phyloP scores from a whole-genome alignment of 2,329 filamentous ascomycete species.

The Aspergillus ustus region DNA sequence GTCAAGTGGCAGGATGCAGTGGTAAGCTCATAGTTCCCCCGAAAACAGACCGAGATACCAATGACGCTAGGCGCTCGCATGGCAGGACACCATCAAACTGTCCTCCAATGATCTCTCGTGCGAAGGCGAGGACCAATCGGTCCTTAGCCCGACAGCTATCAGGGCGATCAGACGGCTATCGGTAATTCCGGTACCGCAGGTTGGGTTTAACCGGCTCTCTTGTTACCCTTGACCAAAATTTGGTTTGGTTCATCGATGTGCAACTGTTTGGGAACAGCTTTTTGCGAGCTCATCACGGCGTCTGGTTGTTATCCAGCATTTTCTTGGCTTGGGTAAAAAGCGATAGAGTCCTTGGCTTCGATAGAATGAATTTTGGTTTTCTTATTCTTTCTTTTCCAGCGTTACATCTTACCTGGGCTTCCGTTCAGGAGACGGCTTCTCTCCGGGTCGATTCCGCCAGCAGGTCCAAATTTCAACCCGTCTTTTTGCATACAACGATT shows the following conservation, averaged over 20 bases:
- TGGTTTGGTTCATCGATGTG: neutral
- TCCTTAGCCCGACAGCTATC: neutral
- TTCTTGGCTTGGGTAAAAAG: neutral
- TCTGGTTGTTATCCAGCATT: neutral
- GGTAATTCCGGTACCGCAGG: conserved; percentile 7
- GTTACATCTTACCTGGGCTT: neutral
- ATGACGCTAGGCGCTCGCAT: neutral
- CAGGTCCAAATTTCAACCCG: no score
- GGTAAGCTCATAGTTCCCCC: neutral
- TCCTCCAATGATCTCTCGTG: neutral
- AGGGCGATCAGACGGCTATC: conserved; percentile 13
- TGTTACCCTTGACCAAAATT: neutral
- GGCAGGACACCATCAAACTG: neutral
- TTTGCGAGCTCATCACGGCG: neutral
- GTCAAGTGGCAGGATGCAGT: conserved; percentile 1
- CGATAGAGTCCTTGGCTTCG: neutral
- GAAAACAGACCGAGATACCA: neutral
- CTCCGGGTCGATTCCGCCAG: no score
- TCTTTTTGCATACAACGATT: no score
- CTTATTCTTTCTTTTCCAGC: neutral
- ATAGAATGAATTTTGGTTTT: neutral
- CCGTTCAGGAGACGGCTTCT: no score
- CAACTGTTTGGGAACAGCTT: neutral
- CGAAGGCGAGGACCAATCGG: neutral
- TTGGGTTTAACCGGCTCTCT: conserved; percentile 6